Evolutionary conservation across 23 red algal genomes (phyloP).

Genomic region (Gracilaria vermiculophylla): DNA sequence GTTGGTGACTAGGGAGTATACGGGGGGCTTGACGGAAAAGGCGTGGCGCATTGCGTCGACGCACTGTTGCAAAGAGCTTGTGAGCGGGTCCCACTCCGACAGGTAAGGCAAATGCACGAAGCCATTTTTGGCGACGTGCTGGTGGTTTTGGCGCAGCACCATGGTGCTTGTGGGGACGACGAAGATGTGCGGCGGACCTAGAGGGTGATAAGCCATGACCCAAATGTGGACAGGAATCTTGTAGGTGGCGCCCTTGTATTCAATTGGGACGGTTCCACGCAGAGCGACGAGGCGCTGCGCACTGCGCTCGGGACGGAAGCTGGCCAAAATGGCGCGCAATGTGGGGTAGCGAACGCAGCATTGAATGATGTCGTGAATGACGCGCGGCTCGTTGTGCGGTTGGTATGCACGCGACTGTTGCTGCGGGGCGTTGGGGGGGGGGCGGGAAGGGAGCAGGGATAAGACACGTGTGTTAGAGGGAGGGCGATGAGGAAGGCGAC

Average conservation of each 20-base stretch:
- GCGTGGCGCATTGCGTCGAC: conserved; percentile 36
- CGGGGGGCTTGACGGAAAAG: conserved; percentile 45
- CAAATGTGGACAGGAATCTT: conserved; percentile 46
- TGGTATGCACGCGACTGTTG: conserved; percentile 30
- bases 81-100: conserved; percentile 39
- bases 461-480: too few species aligned
- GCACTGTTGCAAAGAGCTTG: not conserved
- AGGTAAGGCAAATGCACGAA: conserved; percentile 37
- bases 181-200: conserved; percentile 16
- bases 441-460: not conserved
- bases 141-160: conserved; percentile 23
- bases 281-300: conserved; percentile 18
- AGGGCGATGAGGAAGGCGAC: not conserved
- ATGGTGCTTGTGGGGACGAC: conserved; percentile 33
- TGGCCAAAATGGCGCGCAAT: not conserved
- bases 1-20: not conserved
- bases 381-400: conserved; percentile 31
- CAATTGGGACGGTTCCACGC: conserved; percentile 40
- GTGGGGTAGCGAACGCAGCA: conserved; percentile 37
- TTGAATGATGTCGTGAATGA: conserved; percentile 37
- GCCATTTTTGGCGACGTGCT: conserved; percentile 33
- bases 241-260: conserved; percentile 16
- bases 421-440: not conserved
- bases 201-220: conserved; percentile 22
- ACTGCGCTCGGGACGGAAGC: not conserved